Conservation (phyloP, 257 asterid species). For the Nicotiana paniculata region DNA sequence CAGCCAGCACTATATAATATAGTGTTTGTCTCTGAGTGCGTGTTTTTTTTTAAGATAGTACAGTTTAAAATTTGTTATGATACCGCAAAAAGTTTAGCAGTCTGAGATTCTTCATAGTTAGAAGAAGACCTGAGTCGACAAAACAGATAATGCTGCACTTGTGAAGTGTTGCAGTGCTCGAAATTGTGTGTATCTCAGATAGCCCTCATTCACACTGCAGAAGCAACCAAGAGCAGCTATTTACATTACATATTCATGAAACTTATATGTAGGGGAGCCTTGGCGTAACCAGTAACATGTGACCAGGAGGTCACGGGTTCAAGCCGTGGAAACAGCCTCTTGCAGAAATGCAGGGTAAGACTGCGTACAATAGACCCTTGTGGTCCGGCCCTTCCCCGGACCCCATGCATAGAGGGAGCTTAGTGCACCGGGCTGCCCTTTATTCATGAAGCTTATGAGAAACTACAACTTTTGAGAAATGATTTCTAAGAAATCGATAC, state of each 20-base stretch:
- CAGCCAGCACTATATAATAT: not conserved
- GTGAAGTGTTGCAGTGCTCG: constrained; percentile 93
- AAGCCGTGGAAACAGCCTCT: no score
- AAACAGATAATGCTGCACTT: constrained; percentile 85
- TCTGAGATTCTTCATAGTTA: constrained; percentile 8
- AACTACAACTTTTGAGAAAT: constrained; percentile 3
- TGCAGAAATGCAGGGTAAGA: no score
- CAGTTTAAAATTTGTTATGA: not conserved
- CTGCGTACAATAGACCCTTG: no score
- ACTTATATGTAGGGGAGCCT: not conserved
- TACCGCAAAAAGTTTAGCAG: not conserved
- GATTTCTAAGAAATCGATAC: constrained; percentile 19
- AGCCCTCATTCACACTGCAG: constrained; percentile 92
- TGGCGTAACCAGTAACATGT: no score
- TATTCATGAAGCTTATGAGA: not conserved
- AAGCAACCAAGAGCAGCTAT: constrained; percentile 3
- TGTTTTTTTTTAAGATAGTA: not conserved
- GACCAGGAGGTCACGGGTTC: no score
- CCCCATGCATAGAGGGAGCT: no score
- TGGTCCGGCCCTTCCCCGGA: no score
- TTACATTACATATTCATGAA: not conserved
- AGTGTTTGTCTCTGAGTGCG: not conserved
- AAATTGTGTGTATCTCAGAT: constrained; percentile 87
- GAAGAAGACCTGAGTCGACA: constrained; percentile 93
- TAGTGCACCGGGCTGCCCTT: no score